phyloP scores from a whole-genome alignment of 1,284 basidiomycete genomes.

The Tetrapyrgos nigripes region DNA sequence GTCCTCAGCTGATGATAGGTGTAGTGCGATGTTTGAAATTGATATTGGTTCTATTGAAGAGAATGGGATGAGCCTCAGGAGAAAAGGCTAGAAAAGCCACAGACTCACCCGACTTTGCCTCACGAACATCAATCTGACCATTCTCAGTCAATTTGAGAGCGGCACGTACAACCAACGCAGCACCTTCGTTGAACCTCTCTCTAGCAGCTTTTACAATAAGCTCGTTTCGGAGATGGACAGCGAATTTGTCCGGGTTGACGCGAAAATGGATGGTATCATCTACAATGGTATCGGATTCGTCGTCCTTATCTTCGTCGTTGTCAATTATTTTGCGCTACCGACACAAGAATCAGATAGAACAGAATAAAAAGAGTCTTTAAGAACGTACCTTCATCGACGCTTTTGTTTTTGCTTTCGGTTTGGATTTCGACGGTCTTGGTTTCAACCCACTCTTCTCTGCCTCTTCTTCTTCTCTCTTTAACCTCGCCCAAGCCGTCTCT shows the following conservation, averaged over 20 bases:
- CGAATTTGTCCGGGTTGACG: conserved; percentile 90
- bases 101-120: conserved; percentile 66
- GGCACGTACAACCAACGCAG: conserved; percentile 75
- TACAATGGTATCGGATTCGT: conserved; percentile 59
- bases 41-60: conserved; percentile 62
- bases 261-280: conserved; percentile 80
- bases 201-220: conserved; percentile 77
- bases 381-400: no score
- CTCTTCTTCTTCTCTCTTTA: conserved; percentile 74
- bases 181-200: conserved; percentile 80
- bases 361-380: not conserved
- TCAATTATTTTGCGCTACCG: conserved; percentile 55
- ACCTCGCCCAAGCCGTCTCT: conserved; percentile 63
- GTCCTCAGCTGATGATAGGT: conserved; percentile 55
- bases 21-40: conserved; percentile 61
- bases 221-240: conserved; percentile 90
- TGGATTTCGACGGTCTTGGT: conserved; percentile 52
- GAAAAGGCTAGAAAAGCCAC: not conserved
- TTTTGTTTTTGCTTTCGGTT: no score
- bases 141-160: conserved; percentile 73
- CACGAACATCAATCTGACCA: conserved; percentile 65
- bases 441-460: conserved; percentile 72
- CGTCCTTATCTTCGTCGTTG: conserved; percentile 56
- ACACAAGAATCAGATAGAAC: not conserved
- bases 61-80: conserved; percentile 17